Conservation (phyloP, 257 asterid species). For the Penstemon eatonii region DNA sequence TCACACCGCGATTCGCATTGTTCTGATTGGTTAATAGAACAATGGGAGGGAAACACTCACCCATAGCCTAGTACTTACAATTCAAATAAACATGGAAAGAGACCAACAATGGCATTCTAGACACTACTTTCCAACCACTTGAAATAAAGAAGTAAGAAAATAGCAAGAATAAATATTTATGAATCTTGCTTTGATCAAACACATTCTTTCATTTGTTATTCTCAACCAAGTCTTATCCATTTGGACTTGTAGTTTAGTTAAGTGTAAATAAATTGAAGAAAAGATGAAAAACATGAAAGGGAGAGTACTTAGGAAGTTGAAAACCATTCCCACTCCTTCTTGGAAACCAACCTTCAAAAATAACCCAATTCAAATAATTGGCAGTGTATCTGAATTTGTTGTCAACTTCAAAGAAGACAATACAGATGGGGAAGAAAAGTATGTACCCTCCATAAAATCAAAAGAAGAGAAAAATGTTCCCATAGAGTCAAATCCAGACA, state of each 20-base stretch:
- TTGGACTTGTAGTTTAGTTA: background rate
- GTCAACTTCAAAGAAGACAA: conserved; percentile 25
- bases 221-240: conserved; percentile 24
- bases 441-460: conserved; percentile 9
- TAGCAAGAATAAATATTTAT: background rate
- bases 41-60: conserved; percentile 4
- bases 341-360: conserved; percentile 30
- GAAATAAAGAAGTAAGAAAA: background rate
- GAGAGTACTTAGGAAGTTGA: conserved; percentile 48
- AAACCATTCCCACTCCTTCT: conserved; percentile 41
- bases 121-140: conserved; percentile 37
- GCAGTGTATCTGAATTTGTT: conserved; percentile 6
- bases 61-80: conserved; percentile 18
- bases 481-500: conserved; percentile 12
- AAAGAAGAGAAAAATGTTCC: background rate
- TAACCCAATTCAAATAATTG: conserved; percentile 28
- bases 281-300: conserved; percentile 46
- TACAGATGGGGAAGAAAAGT: conserved; percentile 10
- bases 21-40: background rate
- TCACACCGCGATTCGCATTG: background rate
- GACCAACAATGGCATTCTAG: conserved; percentile 20
- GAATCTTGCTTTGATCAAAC: conserved; percentile 9
- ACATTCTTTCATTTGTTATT: conserved; percentile 30
- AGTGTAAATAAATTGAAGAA: conserved; percentile 2
- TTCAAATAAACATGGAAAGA: conserved; percentile 21